These are phyloP conservation scores for Pythium aphanidermatum DNA, from an alignment of 352 stramenopile species.

Conservation along the genomic window DNA sequence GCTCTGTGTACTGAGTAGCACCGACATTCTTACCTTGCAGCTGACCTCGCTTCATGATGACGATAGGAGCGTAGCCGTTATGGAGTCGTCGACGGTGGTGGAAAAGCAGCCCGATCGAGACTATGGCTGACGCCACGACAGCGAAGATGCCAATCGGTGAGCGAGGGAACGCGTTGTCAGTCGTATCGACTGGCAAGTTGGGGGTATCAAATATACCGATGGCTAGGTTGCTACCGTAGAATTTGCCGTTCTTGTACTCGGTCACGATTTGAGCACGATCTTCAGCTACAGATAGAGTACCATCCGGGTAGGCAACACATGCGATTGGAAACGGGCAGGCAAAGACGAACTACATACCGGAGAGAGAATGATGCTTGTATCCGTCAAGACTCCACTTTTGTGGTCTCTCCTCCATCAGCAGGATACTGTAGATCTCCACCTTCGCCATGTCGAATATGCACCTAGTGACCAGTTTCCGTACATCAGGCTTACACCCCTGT, in stretches of 20 bases:
- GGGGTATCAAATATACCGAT: conserved; percentile 55
- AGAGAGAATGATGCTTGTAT: conserved; percentile 50
- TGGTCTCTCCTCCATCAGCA: conserved; percentile 30
- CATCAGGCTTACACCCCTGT: too few species aligned
- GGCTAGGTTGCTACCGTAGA: conserved; percentile 55
- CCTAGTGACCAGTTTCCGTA: too few species aligned
- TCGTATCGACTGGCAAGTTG: conserved; percentile 25
- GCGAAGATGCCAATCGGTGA: conserved; percentile 33
- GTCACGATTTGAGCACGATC: conserved; percentile 48
- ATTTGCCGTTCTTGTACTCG: conserved; percentile 49
- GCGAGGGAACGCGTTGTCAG: conserved; percentile 21
- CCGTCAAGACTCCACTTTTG: conserved; percentile 38
- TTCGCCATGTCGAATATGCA: conserved; percentile 59
- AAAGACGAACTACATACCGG: conserved; percentile 22
- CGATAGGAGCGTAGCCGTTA: conserved; percentile 55
- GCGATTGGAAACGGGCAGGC: too few species aligned
- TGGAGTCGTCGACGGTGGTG: conserved; percentile 47
- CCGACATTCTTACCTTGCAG: conserved; percentile 27
- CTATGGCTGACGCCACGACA: conserved; percentile 30
- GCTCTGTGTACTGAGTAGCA: not conserved
- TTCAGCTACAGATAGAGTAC: conserved; percentile 35
- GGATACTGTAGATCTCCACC: conserved; percentile 61
- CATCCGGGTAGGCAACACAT: too few species aligned
- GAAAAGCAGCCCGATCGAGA: conserved; percentile 47
- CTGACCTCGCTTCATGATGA: conserved; percentile 33